These are phyloP conservation scores for Syzygium oleosum DNA, from an alignment of 345 rosid genomes.

Conservation along the genomic window DNA sequence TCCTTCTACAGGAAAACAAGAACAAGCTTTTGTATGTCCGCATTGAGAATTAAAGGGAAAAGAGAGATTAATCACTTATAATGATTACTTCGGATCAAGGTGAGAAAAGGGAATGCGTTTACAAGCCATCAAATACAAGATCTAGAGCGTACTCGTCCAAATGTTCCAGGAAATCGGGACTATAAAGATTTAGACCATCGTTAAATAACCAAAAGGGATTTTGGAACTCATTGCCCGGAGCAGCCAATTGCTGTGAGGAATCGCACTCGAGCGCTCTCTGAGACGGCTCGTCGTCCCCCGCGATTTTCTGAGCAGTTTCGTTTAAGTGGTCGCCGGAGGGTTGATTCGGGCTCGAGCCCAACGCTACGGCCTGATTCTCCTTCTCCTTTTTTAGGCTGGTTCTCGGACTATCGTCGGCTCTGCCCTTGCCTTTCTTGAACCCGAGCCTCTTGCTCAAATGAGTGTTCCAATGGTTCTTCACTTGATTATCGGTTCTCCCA, in stretches of 20 bases:
- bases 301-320: background rate
- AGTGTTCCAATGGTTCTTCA: slow-evolving; percentile 37
- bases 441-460: slow-evolving; percentile 1
- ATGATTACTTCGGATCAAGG: background rate
- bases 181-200: background rate
- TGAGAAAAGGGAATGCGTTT: background rate
- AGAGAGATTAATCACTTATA: background rate
- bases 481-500: slow-evolving; percentile 32
- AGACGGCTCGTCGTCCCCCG: background rate
- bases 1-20: background rate
- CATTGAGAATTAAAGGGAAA: background rate
- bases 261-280: background rate
- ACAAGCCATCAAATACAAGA: background rate
- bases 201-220: background rate
- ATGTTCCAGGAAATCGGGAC: background rate
- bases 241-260: background rate
- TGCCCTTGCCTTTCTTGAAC: background rate
- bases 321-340: background rate
- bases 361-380: background rate
- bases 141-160: background rate
- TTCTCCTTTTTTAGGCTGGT: background rate
- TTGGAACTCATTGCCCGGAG: background rate
- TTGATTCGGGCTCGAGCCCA: background rate
- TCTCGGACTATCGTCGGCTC: background rate
- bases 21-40: background rate